phyloP scores from a whole-genome alignment of 2,329 filamentous ascomycete species.

The Alternaria arborescens region DNA sequence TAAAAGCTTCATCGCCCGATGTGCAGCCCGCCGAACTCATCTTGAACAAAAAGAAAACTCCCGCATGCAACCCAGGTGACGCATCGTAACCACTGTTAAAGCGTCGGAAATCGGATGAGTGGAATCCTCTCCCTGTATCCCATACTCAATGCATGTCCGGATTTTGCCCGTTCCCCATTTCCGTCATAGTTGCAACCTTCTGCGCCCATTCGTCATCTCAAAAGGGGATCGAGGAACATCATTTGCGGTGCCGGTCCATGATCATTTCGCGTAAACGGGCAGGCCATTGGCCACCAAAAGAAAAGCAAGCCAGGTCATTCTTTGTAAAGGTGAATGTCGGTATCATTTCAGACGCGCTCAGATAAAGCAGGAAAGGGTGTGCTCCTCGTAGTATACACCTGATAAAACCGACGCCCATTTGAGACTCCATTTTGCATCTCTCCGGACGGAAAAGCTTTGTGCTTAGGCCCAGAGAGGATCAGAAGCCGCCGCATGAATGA shows the following conservation, averaged over 20 bases:
- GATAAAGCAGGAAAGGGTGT: conserved; percentile 47
- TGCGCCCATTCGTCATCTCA: conserved; percentile 39
- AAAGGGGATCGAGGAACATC: conserved; percentile 43
- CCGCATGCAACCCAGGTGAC: conserved; percentile 47
- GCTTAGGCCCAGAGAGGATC: conserved; percentile 43
- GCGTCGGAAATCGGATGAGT: conserved; percentile 31
- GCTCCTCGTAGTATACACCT: conserved; percentile 46
- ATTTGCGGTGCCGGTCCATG: conserved; percentile 45
- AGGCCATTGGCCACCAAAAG: conserved; percentile 37
- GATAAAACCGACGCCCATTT: conserved; percentile 47
- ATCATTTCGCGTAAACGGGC: conserved; percentile 37
- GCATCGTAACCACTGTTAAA: conserved; percentile 40
- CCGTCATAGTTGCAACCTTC: conserved; percentile 38
- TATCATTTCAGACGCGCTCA: conserved; percentile 52
- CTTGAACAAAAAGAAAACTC: conserved; percentile 43
- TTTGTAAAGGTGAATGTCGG: conserved; percentile 46
- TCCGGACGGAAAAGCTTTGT: conserved; percentile 42
- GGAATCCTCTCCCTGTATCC: conserved; percentile 42
- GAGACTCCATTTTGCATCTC: conserved; percentile 48
- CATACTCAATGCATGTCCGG: conserved; percentile 33
- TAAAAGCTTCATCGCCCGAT: conserved; percentile 26
- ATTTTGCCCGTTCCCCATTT: conserved; percentile 44
- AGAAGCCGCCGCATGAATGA: conserved; percentile 49
- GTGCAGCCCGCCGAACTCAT: conserved; percentile 37
- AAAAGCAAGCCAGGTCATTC: conserved; percentile 49